phyloP scores from a whole-genome alignment of 371 early-diverging fungal species.

The Apophysomyces trapeziformis region DNA sequence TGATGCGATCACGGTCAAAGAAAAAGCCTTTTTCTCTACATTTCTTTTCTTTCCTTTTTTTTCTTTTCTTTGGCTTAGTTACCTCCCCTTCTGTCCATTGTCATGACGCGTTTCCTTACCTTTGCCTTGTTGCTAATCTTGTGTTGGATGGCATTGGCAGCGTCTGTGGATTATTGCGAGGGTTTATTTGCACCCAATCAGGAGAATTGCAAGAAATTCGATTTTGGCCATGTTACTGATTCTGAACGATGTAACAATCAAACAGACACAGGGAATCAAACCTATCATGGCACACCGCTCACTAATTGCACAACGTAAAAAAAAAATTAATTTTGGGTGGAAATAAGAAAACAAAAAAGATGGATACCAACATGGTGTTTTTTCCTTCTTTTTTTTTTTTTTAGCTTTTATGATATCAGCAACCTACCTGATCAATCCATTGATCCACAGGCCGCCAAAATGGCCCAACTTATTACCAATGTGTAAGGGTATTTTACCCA shows the following conservation, averaged over 20 bases:
- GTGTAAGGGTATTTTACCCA: constrained; percentile 30
- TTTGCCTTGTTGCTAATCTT: background rate
- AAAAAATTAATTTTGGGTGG: background rate
- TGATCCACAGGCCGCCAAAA: constrained; percentile 33
- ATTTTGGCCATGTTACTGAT: constrained; percentile 11
- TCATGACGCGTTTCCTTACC: background rate
- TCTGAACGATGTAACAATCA: constrained; percentile 3
- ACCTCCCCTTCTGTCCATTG: no score
- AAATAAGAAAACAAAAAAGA: background rate
- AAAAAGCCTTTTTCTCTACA: no score
- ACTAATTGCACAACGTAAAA: constrained; percentile 48
- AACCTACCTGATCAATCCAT: constrained; percentile 38
- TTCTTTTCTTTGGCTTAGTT: background rate
- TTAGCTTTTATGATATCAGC: constrained; percentile 45
- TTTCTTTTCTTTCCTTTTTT: background rate
- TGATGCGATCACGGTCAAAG: no score
- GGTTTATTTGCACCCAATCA: constrained; percentile 18
- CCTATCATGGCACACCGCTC: constrained; percentile 24
- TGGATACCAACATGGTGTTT: background rate
- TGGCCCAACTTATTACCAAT: constrained; percentile 53
- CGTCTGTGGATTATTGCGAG: constrained; percentile 17
- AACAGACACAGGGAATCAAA: background rate
- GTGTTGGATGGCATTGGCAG: constrained; percentile 5
- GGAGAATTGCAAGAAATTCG: constrained; percentile 20
- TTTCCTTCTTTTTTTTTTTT: background rate